Base-by-base conservation (phyloP, 1,284 basidiomycete species). In the Phlebopus sp. region DNA sequence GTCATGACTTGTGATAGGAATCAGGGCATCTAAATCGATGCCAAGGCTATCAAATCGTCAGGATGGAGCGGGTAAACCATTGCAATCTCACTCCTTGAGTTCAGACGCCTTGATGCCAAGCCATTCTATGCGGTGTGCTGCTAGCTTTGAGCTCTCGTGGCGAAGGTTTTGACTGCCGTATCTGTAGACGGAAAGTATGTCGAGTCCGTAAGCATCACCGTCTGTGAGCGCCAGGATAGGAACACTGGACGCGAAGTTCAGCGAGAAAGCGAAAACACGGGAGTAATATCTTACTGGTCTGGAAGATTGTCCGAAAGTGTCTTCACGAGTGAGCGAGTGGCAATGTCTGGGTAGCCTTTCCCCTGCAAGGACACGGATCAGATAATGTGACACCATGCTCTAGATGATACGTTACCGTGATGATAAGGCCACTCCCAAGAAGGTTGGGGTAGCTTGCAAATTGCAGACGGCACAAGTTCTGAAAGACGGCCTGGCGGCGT, bases 261-360 rank as follows among this genome's bases (percentile, higher is more conserved):
- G 45, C 17, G 21, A 19, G 23, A 11, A 9, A 10, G 37, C 7
- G 25, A 42, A 50, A 45, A 49, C 17, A 32, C 37, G 46, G 47
- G 70, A 67, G 53, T 39, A 19, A 10, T 13, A 18, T 15, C 66
- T 52, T 57, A 78, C 81, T 60, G 52, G 4, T 60, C 46, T 4
- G 87, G 84, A 21, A 91, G 75, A 35, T 77, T 77, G 43, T 83
- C 76, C 1, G 85, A 79, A 1, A 96, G 71, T 1, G 77, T 79
- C 48, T 82, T 81, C 38, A 92, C 77, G 5, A 97, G 73, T 54
- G 93, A 84, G 8, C 92, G 79, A 1, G 94, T 95, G 1, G 92
- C 85, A 1, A 96, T 66, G 60, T 97, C 94, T 0, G 94, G 93
- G 66, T 95, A 97, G 1, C 94, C 94, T 68, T 96, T 96, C 2